Evolutionary conservation across 192 early-diverging fungal species (phyloP).

Genomic region (Podila epicladia): DNA sequence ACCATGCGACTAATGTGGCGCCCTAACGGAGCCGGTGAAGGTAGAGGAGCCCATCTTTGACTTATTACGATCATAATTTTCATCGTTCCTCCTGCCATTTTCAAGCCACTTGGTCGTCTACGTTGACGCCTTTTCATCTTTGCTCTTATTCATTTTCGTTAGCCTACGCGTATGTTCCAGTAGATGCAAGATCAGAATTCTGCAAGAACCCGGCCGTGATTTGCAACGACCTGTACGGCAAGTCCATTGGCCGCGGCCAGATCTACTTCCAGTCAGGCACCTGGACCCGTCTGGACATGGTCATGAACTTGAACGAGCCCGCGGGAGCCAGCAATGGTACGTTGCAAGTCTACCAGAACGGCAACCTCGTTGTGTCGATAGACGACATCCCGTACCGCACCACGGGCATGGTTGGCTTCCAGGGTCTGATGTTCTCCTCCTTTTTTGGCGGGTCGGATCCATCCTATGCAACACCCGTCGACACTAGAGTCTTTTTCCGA

Average conservation of each 20-base stretch:
- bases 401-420: slow-evolving; percentile 52
- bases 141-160: slow-evolving; percentile 1
- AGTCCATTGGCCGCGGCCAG: slow-evolving; percentile 58
- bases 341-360: slow-evolving; percentile 56
- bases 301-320: slow-evolving; percentile 49
- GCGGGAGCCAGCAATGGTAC: slow-evolving; percentile 49
- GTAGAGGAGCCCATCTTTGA: slow-evolving; percentile 6
- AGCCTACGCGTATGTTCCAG: slow-evolving; percentile 60
- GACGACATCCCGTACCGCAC: slow-evolving; percentile 50
- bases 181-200: slow-evolving; percentile 19
- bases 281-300: slow-evolving; percentile 58
- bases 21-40: slow-evolving; percentile 42
- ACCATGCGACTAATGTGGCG: slow-evolving; percentile 66
- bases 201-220: slow-evolving; percentile 40
- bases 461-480: slow-evolving; percentile 46
- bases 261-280: slow-evolving; percentile 50
- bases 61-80: not conserved
- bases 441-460: slow-evolving; percentile 61
- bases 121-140: too few species aligned
- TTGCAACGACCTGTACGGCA: slow-evolving; percentile 61
- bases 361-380: slow-evolving; percentile 38
- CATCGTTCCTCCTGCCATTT: too few species aligned
- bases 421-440: slow-evolving; percentile 60
- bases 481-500: slow-evolving; percentile 55
- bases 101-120: not conserved